Percentiles rank a stretch among this genome's conserved stretches.
Evolutionary conservation across 345 rosid species (phyloP).

Genomic region (Linum lewisii): DNA sequence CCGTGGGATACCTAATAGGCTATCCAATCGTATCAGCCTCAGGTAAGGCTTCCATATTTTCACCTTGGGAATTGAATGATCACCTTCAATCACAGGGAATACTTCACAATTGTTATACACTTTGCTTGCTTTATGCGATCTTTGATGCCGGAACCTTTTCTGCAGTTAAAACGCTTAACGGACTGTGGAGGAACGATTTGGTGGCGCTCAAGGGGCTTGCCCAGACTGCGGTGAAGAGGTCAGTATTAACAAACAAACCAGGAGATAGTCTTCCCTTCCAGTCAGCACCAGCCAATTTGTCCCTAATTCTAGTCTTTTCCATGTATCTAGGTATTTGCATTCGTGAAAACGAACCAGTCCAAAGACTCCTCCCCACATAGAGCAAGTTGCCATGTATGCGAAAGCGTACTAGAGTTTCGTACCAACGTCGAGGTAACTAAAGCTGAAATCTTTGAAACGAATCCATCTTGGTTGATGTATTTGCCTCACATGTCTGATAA

Average conservation of each 20-base stretch:
- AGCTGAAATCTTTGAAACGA: background rate
- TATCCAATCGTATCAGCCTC: slow-evolving; percentile 73
- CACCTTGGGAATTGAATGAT: too few relatives aligned
- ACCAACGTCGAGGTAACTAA: slow-evolving; percentile 67
- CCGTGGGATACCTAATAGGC: slow-evolving; percentile 58
- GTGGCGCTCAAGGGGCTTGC: slow-evolving; percentile 77
- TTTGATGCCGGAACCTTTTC: slow-evolving; percentile 10
- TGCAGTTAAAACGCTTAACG: slow-evolving; percentile 69
- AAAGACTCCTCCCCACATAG: slow-evolving; percentile 50
- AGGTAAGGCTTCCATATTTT: slow-evolving; percentile 30
- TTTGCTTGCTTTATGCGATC: background rate
- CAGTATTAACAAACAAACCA: slow-evolving; percentile 9
- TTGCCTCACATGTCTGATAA: background rate
- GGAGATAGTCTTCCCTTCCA: background rate
- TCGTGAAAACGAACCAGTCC: slow-evolving; percentile 60
- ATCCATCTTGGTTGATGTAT: background rate
- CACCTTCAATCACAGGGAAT: too few relatives aligned
- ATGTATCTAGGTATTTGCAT: slow-evolving; percentile 70
- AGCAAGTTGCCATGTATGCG: slow-evolving; percentile 94
- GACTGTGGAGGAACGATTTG: slow-evolving; percentile 89
- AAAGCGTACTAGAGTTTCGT: slow-evolving; percentile 66
- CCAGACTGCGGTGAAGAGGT: slow-evolving; percentile 99
- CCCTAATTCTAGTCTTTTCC: slow-evolving; percentile 1
- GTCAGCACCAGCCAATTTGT: background rate
- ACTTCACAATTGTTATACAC: background rate